These are phyloP conservation scores for Cladochytrium replicatum DNA, from an alignment of 192 early-diverging fungal genomes.

Conservation along the genomic window DNA sequence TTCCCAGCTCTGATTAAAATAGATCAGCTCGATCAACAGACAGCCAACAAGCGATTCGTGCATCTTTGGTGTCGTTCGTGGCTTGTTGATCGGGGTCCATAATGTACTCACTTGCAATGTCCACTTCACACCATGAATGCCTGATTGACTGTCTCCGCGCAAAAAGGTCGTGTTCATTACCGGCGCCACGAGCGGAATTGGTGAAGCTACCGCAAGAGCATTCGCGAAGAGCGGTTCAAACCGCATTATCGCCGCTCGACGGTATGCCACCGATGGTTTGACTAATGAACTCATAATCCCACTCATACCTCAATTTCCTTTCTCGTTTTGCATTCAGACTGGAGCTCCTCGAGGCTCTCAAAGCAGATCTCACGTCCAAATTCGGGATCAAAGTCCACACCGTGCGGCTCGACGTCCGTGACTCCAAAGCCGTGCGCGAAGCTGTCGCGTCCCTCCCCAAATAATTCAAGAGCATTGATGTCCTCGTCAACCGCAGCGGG, in stretches of 20 bases:
- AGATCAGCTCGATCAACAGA: too few species aligned
- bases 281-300: too few species aligned
- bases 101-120: too few species aligned
- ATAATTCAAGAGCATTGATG: constrained; percentile 53
- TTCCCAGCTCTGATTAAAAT: too few species aligned
- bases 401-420: constrained; percentile 63
- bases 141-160: too few species aligned
- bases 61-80: too few species aligned
- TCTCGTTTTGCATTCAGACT: too few species aligned
- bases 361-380: constrained; percentile 29
- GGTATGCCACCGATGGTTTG: too few species aligned
- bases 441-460: constrained; percentile 46
- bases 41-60: too few species aligned
- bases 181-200: constrained; percentile 63
- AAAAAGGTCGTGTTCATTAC: constrained; percentile 35
- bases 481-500: constrained; percentile 86
- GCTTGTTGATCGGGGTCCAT: too few species aligned
- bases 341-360: constrained; percentile 52
- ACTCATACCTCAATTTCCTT: too few species aligned
- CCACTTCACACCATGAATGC: too few species aligned
- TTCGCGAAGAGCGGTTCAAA: constrained; percentile 53
- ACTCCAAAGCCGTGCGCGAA: constrained; percentile 33
- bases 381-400: constrained; percentile 42
- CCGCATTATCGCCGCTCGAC: constrained; percentile 41
- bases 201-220: constrained; percentile 54